Conservation (phyloP, 768 basidiomycete species). For the Suillus spraguei region DNA sequence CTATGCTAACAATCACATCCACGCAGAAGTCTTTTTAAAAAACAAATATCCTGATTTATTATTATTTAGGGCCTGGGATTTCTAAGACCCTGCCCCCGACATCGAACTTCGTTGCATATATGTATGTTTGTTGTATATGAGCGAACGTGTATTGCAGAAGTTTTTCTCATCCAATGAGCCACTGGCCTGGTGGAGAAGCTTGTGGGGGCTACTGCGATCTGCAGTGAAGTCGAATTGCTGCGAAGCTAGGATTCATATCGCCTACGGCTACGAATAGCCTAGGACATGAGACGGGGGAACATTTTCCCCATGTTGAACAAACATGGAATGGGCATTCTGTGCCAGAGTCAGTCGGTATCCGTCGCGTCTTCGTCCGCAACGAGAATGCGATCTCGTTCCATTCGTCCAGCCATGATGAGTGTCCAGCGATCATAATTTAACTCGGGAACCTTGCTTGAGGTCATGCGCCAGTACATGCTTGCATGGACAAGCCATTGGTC, state of each 20-base stretch:
- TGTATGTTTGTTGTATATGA: neutral
- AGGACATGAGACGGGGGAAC: slow-evolving; percentile 45
- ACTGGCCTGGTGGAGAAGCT: slow-evolving; percentile 57
- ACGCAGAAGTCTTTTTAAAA: neutral
- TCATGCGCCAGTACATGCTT: neutral
- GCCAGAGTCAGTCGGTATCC: slow-evolving; percentile 49
- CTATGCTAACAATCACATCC: neutral
- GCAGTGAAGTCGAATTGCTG: slow-evolving; percentile 42
- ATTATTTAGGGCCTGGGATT: neutral
- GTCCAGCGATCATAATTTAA: too few species aligned
- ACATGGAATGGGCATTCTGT: slow-evolving; percentile 47
- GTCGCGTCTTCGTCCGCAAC: neutral
- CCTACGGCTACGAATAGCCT: slow-evolving; percentile 60
- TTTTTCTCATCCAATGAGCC: slow-evolving; percentile 30
- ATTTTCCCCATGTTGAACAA: slow-evolving; percentile 28
- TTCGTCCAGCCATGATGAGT: neutral
- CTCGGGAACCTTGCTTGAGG: neutral
- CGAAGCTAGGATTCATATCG: slow-evolving; percentile 28
- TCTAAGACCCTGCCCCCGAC: neutral
- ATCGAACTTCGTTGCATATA: neutral
- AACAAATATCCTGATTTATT: neutral
- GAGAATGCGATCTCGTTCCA: neutral
- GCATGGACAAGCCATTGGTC: neutral
- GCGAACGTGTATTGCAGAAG: slow-evolving; percentile 47
- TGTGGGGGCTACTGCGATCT: slow-evolving; percentile 61